Evolutionary conservation across 139 green algal species (phyloP).

Genomic region (Trebouxia sp.): DNA sequence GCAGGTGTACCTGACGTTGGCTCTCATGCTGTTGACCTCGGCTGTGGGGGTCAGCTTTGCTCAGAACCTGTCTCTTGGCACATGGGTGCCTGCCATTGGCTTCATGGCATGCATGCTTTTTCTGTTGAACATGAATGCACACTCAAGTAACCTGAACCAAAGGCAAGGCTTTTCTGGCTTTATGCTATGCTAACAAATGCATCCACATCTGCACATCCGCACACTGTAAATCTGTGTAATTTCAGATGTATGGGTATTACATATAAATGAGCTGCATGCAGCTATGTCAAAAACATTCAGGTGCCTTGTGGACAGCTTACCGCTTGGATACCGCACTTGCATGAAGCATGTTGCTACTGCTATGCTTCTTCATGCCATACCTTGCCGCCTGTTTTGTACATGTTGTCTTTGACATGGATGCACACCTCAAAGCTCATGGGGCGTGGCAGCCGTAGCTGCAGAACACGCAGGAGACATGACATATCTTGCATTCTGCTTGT

Average conservation of each 20-base stretch:
- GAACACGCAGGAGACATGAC: not conserved
- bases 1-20: slow-evolving; percentile 70
- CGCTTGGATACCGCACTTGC: too few relatives aligned
- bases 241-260: too few relatives aligned
- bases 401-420: not conserved
- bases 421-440: not conserved
- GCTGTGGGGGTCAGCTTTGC: slow-evolving; percentile 37
- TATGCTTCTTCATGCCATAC: too few relatives aligned
- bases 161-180: too few relatives aligned
- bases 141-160: slow-evolving; percentile 43
- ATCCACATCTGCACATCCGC: not conserved
- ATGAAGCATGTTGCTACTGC: too few relatives aligned
- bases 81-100: slow-evolving; percentile 45
- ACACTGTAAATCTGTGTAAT: not conserved
- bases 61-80: slow-evolving; percentile 36
- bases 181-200: too few relatives aligned
- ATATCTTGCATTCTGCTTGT: not conserved
- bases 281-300: too few relatives aligned
- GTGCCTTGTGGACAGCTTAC: too few relatives aligned
- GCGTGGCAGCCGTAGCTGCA: not conserved
- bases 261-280: too few relatives aligned
- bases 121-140: slow-evolving; percentile 43
- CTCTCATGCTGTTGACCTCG: slow-evolving; percentile 41
- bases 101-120: slow-evolving; percentile 52
- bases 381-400: not conserved